Base-by-base conservation (phyloP, 257 asterid species). In the Lavandula angustifolia region DNA sequence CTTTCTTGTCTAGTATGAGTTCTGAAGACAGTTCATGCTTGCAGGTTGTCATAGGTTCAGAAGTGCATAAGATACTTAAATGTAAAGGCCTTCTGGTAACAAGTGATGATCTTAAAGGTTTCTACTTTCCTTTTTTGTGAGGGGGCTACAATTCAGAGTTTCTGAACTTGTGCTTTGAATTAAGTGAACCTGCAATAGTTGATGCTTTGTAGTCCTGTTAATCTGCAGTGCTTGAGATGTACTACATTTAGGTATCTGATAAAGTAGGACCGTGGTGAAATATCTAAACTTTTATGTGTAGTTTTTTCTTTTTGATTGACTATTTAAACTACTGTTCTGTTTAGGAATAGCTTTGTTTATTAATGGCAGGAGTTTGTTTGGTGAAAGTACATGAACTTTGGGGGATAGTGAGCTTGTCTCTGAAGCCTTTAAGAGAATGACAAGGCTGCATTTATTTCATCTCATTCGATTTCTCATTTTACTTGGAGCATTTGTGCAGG, bases 401-500 rank as follows among this genome's bases (percentile, higher is more conserved):
- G 58, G 80, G 79, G 75, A 76, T 74, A 62, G 66, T 75, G 76
- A 61, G 55, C 62, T 71, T 68, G 84, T 69, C n/a, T n/a, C n/a
- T n/a, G 44, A 66, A 56, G 27, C 67, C 55, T 71, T 65, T 55
- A 46, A 72, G 73, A 58, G 34, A 53, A 64, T 64, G 18, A 72
- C 11, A 38, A 70, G 81, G 74, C 72, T 65, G 70, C 75, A 67
- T 78, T 73, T 68, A 42, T 67, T 22, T 57, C 52, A 62, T 14
- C 14, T 56, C 5, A 6, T 41, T 54, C 75, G 52, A 27, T 68
- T 80, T 68, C 27, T 22, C 27, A 22, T 22, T 77, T 40, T 84
- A 33, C 73, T 77, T 52, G 64, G 92, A 87, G 94, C 69, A 33
- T 75, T 58, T 54, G 49, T 86, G 94, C 96, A 94, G 99, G 96